Percentiles rank a stretch among this genome's conserved stretches.
phyloP scores from a whole-genome alignment of 2,329 filamentous ascomycete species.

The Catunica adiposa region DNA sequence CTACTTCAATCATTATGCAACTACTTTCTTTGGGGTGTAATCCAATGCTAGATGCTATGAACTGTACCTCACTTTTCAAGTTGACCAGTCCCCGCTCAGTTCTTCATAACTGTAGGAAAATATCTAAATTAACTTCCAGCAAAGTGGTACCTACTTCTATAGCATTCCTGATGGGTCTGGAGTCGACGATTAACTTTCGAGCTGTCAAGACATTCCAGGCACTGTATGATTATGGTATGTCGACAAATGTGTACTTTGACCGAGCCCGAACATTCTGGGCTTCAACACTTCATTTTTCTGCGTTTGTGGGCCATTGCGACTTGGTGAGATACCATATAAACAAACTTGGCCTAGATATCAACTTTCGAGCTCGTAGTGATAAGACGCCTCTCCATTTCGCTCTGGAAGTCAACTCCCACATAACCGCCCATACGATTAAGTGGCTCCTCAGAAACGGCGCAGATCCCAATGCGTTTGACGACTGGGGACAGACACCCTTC shows the following conservation, averaged over 20 bases:
- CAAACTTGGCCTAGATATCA: slow-evolving; percentile 7
- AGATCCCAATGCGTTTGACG: slow-evolving; percentile 7
- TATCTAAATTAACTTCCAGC: not conserved
- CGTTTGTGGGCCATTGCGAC: slow-evolving; percentile 3
- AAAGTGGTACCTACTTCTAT: slow-evolving; percentile 2
- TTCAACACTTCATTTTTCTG: slow-evolving; percentile 6
- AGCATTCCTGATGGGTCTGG: slow-evolving; percentile 3
- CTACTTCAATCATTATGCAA: slow-evolving; percentile 2
- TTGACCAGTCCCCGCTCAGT: slow-evolving; percentile 1
- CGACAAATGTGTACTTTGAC: not conserved
- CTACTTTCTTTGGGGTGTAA: slow-evolving; percentile 3
- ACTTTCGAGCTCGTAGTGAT: not conserved
- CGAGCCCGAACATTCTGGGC: not conserved
- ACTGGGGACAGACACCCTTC: slow-evolving; percentile 5
- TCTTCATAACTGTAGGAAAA: not conserved
- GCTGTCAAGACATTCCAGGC: slow-evolving; percentile 4
- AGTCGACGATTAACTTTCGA: not conserved
- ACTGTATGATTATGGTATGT: slow-evolving; percentile 6
- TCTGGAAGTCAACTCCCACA: not conserved
- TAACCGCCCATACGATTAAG: slow-evolving; percentile 7
- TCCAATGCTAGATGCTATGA: not conserved
- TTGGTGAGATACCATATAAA: slow-evolving; percentile 7
- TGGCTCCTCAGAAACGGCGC: slow-evolving; percentile 7
- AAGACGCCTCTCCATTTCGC: slow-evolving; percentile 11
- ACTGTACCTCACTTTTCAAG: not conserved